Conservation (phyloP, 2,329 filamentous ascomycete species). For the Xylariaceae sp. region DNA sequence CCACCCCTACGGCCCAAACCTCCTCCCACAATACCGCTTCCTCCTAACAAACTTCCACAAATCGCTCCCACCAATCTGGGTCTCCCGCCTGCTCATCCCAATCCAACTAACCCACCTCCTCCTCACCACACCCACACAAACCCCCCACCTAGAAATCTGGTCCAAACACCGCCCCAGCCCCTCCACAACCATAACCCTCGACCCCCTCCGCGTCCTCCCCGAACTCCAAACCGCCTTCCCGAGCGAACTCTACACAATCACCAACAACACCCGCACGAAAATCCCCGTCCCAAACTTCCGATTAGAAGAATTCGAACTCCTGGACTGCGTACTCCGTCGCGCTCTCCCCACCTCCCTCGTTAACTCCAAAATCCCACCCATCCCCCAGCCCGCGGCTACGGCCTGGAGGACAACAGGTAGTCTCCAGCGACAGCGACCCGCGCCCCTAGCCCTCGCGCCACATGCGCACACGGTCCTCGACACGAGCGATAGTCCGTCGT, state of each 20-base stretch:
- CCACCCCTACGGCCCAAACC: conserved; percentile 19
- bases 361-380: conserved; percentile 2
- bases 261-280: conserved; percentile 2
- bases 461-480: neutral
- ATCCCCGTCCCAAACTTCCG: conserved; percentile 14
- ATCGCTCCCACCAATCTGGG: conserved; percentile 18
- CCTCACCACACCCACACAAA: conserved; percentile 4
- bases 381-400: neutral
- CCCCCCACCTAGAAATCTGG: conserved; percentile 9
- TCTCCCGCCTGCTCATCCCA: conserved; percentile 20
- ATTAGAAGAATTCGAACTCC: conserved; percentile 15
- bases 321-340: conserved; percentile 15
- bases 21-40: conserved; percentile 18
- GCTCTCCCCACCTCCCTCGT: too few relatives aligned
- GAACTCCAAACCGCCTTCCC: conserved; percentile 17
- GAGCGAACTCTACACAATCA: conserved; percentile 11
- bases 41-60: conserved; percentile 22
- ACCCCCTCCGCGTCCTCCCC: conserved; percentile 21
- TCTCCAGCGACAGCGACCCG: neutral
- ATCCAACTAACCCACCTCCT: conserved; percentile 23
- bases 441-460: neutral
- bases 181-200: conserved; percentile 11
- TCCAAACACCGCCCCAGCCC: conserved; percentile 9
- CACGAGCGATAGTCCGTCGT: conserved; percentile 12
- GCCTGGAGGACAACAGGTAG: neutral